Evolutionary conservation across 805 yeast species (phyloP).

Genomic region (Candida manassasensis): DNA sequence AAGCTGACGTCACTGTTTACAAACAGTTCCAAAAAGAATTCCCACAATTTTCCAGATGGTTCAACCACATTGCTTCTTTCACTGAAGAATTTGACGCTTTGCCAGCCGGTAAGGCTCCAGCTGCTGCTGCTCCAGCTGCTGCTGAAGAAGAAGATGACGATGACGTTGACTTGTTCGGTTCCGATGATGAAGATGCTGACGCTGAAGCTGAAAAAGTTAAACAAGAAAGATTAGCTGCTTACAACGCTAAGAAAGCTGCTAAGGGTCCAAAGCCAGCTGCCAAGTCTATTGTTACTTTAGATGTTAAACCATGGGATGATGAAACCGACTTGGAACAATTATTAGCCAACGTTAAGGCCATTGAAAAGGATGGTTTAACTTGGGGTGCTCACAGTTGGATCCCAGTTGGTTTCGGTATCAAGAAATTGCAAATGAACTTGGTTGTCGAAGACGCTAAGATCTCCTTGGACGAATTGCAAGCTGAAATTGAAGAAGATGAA

Average conservation of each 20-base stretch:
- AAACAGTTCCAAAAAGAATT: slow-evolving; percentile 86
- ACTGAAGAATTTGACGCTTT: slow-evolving; percentile 75
- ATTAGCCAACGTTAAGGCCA: slow-evolving; percentile 78
- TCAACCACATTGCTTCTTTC: slow-evolving; percentile 95
- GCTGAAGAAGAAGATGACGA: slow-evolving; percentile 82
- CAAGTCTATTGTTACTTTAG: slow-evolving; percentile 93
- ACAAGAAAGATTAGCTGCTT: slow-evolving; percentile 96
- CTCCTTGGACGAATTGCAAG: slow-evolving; percentile 85
- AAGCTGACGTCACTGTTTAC: slow-evolving; percentile 93
- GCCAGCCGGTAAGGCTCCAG: slow-evolving; percentile 74
- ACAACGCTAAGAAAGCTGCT: slow-evolving; percentile 95
- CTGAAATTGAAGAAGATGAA: slow-evolving; percentile 80
- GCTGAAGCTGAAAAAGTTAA: slow-evolving; percentile 96
- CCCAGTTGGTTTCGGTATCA: slow-evolving; percentile 99
- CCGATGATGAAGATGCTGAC: slow-evolving; percentile 90
- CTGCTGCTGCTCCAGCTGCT: slow-evolving; percentile 50
- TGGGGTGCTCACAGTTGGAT: slow-evolving; percentile 98
- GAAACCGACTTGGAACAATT: slow-evolving; percentile 93
- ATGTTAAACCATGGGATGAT: slow-evolving; percentile 99
- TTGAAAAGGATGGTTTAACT: slow-evolving; percentile 86
- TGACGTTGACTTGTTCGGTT: slow-evolving; percentile 91
- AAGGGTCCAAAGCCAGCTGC: slow-evolving; percentile 98
- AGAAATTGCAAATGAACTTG: slow-evolving; percentile 97
- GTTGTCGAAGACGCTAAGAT: slow-evolving; percentile 98
- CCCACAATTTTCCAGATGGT: slow-evolving; percentile 98